Conservation (phyloP, 768 basidiomycete species). For the Gymnopilus dilepis region DNA sequence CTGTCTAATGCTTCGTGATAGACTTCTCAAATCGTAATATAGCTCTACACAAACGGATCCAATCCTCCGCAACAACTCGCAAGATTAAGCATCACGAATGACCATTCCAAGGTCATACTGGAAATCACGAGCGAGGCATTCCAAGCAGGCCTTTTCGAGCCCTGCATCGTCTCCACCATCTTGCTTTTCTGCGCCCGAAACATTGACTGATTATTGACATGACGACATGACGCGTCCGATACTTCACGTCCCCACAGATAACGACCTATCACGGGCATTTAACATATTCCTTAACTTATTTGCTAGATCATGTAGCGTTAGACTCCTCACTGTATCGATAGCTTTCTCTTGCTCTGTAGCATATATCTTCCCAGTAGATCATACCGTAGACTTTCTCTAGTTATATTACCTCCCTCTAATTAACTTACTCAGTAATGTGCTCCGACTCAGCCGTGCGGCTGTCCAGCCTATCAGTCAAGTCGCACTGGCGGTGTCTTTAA, state of each 20-base stretch:
- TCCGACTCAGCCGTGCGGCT: not conserved
- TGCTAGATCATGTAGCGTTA: not conserved
- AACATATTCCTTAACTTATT: not conserved
- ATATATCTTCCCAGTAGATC: not conserved
- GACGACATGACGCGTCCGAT: too few relatives aligned
- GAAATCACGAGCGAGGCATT: slow-evolving; percentile 27
- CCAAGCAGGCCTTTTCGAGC: slow-evolving; percentile 23
- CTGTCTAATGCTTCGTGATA: not conserved
- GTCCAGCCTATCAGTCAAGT: too few relatives aligned
- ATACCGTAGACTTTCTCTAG: not conserved
- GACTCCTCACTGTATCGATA: not conserved
- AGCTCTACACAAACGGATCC: slow-evolving; percentile 26
- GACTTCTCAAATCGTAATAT: not conserved
- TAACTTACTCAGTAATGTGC: not conserved
- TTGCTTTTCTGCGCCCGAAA: slow-evolving; percentile 21
- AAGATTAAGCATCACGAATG: slow-evolving; percentile 9
- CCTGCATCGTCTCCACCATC: slow-evolving; percentile 19
- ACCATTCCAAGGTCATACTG: slow-evolving; percentile 13
- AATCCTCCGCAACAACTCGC: slow-evolving; percentile 26
- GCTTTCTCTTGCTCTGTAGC: not conserved
- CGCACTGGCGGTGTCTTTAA: not conserved
- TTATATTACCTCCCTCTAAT: not conserved
- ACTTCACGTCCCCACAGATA: too few relatives aligned
- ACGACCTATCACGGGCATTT: not conserved
- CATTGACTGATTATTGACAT: slow-evolving; percentile 23